Evolutionary conservation across 257 asterid genomes (phyloP), one percentile per base, ranked within the genome.

Genomic region (Ligustrum vulgare): DNA sequence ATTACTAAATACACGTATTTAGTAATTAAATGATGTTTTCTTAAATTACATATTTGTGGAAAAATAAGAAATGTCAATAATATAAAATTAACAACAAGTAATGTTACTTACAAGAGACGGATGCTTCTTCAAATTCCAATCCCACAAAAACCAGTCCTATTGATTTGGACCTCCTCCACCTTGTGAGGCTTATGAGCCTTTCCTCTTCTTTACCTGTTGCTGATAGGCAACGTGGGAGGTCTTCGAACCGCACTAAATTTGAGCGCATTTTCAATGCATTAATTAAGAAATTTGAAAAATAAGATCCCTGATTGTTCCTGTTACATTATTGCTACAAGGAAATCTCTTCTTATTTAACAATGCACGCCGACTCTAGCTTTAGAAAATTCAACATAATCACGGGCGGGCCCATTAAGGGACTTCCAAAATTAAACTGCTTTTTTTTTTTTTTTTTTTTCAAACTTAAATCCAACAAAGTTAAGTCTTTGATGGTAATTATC

Each of bases 261-360:
- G 91, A 85, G 33, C 82, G 86, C 18, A 86, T 89, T 22, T 85
- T 85, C 69, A 86, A 82, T 0, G 84, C 80, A 0, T 86, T 89
- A n/a, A n/a, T n/a, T 74, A 76, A 77, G 74, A 78, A 78, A 67
- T 77, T 83, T 18, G 90, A 87, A 71, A 78, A 78, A 65, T 77
- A 82, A 33, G 74, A 72, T 56, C 79, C 82, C 3, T 88, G 73
- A n/a, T 67, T 62, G 34, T 54, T 80, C 63, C 28, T 65, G 0
- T 77, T 84, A 33, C 78, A 89, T 4, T 84, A n/a, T n/a, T n/a
- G 91, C 67, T 89, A 78, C 78, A 86, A 86, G 71, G 91, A 86
- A 0, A 78, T 89, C 64, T 86, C 91, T n/a, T 91, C 93, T 51
- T 82, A 75, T 72, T 82, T 75, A 72, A 85, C 91, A 18, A 87